Evolutionary conservation across 106 monocot genomes (phyloP), one percentile per base, ranked within the genome.

Genomic region (Posidonia australis): DNA sequence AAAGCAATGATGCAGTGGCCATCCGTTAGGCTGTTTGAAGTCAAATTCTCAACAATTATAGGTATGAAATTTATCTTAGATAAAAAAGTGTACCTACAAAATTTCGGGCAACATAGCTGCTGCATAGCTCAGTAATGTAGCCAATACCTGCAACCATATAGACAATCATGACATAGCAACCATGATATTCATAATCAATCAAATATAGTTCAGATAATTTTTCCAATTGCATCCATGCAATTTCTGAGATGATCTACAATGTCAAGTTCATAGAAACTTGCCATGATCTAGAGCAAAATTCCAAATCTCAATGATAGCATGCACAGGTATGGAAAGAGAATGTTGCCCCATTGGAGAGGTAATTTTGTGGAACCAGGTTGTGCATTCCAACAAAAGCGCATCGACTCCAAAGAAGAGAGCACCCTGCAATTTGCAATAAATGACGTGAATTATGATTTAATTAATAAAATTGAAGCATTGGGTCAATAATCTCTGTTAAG

Each of bases 331-430:
- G 52, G 61, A 54, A 24, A 9, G 59, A 51, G 13, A 51, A 69
- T 46, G 52, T 23, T 17, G 51, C 36, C 51, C 62, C 48, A 5
- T 44, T 57, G 19, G 24, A 53, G 60, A 70, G 23, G 73, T 74
- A 28, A 47, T 58, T 55, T 70, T 52, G 51, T 3, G 18, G 17
- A 81, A 72, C 85, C 85, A 85, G 51, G 65, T 19, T 26, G 81
- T 72, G 60, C 81, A 86, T 21, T 79, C 73, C 21, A 60, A 70
- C n/a, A 76, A 41, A 76, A 86, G 81, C 23, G 18, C 19, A 46
- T 86, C 85, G 13, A 77, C 78, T 27, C 85, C 85, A 76, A 86
- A 86, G 58, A 76, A 86, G 0, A 86, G 54, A 63, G 81, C 78
- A 71, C 69, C 85, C 85, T 86, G 78, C 18, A 70, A 17, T 7